phyloP scores from a whole-genome alignment of 495 filamentous ascomycete genomes.

The Penicillium paxilli region DNA sequence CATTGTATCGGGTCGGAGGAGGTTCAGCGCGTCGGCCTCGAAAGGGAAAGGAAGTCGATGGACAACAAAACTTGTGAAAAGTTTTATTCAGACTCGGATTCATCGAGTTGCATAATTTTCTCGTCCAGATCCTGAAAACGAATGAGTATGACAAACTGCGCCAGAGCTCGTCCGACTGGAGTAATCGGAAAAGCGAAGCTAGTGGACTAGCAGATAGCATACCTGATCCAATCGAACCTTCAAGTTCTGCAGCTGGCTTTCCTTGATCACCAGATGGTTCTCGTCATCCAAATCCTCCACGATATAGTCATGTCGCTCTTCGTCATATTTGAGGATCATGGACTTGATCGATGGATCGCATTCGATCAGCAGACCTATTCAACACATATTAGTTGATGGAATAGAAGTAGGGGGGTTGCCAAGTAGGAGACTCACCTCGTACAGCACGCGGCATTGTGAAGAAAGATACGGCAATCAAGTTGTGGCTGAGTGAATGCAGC shows the following conservation, averaged over 20 bases:
- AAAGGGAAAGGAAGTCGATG: background rate
- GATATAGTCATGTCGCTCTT: slow-evolving; percentile 67
- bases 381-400: background rate
- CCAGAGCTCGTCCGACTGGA: background rate
- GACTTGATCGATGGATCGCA: slow-evolving; percentile 79
- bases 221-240: slow-evolving; percentile 64
- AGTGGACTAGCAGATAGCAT: too few relatives aligned
- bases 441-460: slow-evolving; percentile 49
- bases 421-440: slow-evolving; percentile 31
- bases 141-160: slow-evolving; percentile 1
- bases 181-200: background rate
- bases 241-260: slow-evolving; percentile 59
- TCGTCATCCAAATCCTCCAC: slow-evolving; percentile 76
- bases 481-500: background rate
- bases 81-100: slow-evolving; percentile 49
- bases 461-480: background rate
- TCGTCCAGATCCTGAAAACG: slow-evolving; percentile 49
- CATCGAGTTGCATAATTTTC: slow-evolving; percentile 54
- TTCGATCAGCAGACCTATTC: slow-evolving; percentile 67
- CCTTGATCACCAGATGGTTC: slow-evolving; percentile 68
- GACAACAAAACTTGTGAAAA: background rate
- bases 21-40: background rate
- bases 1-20: background rate
- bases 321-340: slow-evolving; percentile 72
- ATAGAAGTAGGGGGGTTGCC: too few relatives aligned